Evolutionary conservation across 164 flowering plant genomes (phyloP).

Genomic region (Akebia trifoliata): DNA sequence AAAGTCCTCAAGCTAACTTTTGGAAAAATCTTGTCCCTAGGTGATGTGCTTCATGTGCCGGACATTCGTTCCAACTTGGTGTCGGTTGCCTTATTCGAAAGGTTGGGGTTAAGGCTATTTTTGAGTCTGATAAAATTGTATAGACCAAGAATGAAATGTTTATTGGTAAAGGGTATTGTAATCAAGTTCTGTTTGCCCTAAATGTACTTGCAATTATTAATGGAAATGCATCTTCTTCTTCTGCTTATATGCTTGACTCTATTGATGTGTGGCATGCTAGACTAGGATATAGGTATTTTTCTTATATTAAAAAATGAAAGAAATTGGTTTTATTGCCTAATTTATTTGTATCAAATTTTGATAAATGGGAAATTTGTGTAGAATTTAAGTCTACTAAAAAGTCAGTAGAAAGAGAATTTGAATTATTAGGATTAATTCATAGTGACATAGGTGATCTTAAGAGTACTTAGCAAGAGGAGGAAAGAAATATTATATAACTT

Average conservation of each 20-base stretch:
- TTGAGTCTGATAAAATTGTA: too few relatives aligned
- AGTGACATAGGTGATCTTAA: not conserved
- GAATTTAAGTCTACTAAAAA: not conserved
- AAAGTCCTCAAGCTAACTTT: slow-evolving; percentile 5
- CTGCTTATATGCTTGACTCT: not conserved
- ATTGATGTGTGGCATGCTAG: slow-evolving; percentile 1
- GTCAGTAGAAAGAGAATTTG: not conserved
- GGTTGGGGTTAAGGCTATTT: not conserved
- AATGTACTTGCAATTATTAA: not conserved
- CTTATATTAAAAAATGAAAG: not conserved
- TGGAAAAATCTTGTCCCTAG: not conserved
- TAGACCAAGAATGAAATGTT: not conserved
- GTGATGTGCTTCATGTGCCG: slow-evolving; percentile 4
- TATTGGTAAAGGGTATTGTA: not conserved
- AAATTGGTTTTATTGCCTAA: not conserved
- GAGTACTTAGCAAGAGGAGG: not conserved
- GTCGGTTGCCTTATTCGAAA: not conserved
- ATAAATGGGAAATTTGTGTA: slow-evolving; percentile 4
- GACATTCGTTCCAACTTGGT: not conserved
- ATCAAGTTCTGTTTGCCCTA: not conserved
- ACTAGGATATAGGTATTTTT: not conserved
- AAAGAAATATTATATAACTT: not conserved
- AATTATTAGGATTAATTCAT: not conserved
- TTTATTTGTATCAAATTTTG: too few relatives aligned
- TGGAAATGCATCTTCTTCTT: not conserved